Percentiles rank a stretch among this genome's conserved stretches.
Conservation (phyloP, 2,329 filamentous ascomycete species). For the Trichoderma sp. region DNA sequence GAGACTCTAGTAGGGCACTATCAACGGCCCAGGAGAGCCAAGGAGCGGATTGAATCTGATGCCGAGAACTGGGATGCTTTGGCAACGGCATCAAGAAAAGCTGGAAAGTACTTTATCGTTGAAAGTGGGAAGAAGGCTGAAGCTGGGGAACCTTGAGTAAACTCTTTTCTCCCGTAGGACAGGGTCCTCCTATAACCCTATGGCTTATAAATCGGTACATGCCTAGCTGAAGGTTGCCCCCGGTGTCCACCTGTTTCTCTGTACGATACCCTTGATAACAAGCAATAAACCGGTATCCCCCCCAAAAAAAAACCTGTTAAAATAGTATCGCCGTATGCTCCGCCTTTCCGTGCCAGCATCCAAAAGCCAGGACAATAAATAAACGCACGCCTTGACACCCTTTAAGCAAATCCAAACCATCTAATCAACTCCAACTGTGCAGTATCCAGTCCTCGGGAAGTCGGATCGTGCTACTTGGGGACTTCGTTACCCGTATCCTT, state of each 20-base stretch:
- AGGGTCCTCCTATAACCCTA: neutral
- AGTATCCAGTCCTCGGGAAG: neutral
- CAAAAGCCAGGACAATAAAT: neutral
- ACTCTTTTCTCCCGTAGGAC: neutral
- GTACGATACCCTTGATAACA: constrained; percentile 14
- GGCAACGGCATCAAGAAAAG: constrained; percentile 60
- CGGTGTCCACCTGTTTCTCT: neutral
- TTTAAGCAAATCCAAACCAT: neutral
- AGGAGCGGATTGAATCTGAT: constrained; percentile 39
- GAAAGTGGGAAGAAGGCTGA: constrained; percentile 51
- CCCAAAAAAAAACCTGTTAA: neutral
- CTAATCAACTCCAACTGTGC: neutral
- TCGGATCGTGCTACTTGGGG: neutral
- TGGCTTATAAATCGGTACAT: neutral
- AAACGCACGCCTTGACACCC: neutral
- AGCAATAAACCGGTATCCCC: neutral
- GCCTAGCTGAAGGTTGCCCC: neutral
- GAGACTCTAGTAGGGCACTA: constrained; percentile 62
- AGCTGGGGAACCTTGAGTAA: constrained; percentile 17
- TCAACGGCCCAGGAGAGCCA: constrained; percentile 41
- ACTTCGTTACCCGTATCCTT: constrained; percentile 22
- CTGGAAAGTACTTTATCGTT: constrained; percentile 75
- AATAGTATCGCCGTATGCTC: neutral
- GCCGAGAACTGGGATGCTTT: constrained; percentile 70
- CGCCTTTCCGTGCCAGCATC: neutral